These are phyloP conservation scores for Vitis hybrid DNA, from an alignment of 177 flowering plant species.

Conservation along the genomic window DNA sequence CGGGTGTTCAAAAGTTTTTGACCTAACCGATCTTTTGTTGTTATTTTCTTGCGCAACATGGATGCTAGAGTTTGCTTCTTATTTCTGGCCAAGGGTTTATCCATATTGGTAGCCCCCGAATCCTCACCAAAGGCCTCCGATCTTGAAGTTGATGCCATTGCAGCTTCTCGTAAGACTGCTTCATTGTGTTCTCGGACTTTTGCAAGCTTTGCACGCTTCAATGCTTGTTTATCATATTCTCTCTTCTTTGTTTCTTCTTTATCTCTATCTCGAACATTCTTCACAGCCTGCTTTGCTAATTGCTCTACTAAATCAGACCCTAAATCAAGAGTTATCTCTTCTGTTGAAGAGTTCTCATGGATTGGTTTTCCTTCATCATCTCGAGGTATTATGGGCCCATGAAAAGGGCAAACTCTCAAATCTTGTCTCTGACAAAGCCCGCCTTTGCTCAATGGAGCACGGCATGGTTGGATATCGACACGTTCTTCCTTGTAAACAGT, in stretches of 20 bases:
- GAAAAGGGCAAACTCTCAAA: conserved; percentile 84
- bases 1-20: conserved; percentile 55
- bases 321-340: conserved; percentile 25
- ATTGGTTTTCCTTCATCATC: conserved; percentile 74
- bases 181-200: conserved; percentile 83
- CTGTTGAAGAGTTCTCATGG: conserved; percentile 21
- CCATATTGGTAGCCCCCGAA: conserved; percentile 19
- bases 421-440: conserved; percentile 85
- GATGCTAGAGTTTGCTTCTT: conserved; percentile 68
- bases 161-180: conserved; percentile 72
- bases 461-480: conserved; percentile 66
- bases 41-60: conserved; percentile 77
- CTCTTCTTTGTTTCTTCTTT: conserved; percentile 51
- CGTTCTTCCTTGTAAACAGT: conserved; percentile 69
- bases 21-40: conserved; percentile 64
- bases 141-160: conserved; percentile 73
- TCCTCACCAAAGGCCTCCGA: conserved; percentile 52
- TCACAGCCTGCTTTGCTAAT: conserved; percentile 75
- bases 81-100: conserved; percentile 16
- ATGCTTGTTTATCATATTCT: conserved; percentile 37
- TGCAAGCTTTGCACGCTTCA: conserved; percentile 79
- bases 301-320: conserved; percentile 31
- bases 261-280: conserved; percentile 71
- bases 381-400: conserved; percentile 79
- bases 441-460: conserved; percentile 76